phyloP scores from a whole-genome alignment of 306 rosid species.

The Trifolium fragiferum region DNA sequence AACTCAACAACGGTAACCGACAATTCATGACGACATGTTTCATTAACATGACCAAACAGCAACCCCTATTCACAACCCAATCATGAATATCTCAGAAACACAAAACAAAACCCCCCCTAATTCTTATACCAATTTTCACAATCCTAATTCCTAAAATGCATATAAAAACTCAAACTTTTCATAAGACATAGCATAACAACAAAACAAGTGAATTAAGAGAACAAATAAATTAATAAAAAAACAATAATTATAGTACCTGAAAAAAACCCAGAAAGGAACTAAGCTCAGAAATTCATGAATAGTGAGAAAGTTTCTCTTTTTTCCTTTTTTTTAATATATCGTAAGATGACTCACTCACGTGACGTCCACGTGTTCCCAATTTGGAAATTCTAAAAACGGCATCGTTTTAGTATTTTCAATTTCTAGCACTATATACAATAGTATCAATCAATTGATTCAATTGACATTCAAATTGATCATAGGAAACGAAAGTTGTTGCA shows the following conservation, averaged over 20 bases:
- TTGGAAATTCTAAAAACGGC: conserved; percentile 34
- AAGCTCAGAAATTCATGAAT: conserved; percentile 13
- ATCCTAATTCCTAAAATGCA: too few relatives aligned
- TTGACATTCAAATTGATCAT: background rate
- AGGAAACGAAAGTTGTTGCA: background rate
- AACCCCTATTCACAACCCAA: conserved; percentile 49
- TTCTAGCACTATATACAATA: background rate
- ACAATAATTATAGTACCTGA: conserved; percentile 31
- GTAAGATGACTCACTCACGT: background rate
- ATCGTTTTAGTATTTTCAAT: conserved; percentile 11
- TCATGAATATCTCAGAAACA: conserved; percentile 32
- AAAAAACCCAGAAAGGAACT: background rate
- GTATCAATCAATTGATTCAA: background rate
- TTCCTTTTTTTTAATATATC: background rate
- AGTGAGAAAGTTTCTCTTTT: conserved; percentile 14
- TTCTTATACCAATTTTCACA: background rate
- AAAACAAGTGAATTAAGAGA: background rate
- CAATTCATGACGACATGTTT: conserved; percentile 58
- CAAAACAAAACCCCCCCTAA: background rate
- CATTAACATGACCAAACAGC: conserved; percentile 51
- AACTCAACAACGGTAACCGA: conserved; percentile 49
- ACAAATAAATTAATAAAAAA: background rate
- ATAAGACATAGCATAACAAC: background rate
- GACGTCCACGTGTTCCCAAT: conserved; percentile 9
- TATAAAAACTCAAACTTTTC: conserved; percentile 3